Conservation (phyloP, 352 stramenopile genomes). For the Globisporangium barbulae region DNA sequence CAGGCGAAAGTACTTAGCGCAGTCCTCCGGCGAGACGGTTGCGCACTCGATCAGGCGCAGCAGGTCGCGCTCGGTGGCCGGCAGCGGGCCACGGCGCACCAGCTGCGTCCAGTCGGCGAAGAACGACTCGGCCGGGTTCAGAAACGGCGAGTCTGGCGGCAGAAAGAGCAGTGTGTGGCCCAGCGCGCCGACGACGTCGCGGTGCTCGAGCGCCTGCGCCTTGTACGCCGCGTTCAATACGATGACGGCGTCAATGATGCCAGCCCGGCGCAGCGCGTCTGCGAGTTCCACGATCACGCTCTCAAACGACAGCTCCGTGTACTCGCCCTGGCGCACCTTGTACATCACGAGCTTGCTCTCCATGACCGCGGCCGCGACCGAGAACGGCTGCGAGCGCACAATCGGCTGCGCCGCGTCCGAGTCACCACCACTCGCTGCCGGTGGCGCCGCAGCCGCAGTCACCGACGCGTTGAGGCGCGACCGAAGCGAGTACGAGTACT, state of each 20-base stretch:
- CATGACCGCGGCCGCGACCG: not conserved
- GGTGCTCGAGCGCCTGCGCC: constrained; percentile 2
- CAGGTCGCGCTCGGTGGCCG: not conserved
- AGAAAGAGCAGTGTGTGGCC: constrained; percentile 1
- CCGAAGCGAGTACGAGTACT: constrained; percentile 1
- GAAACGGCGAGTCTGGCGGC: constrained; percentile 2
- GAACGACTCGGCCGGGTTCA: constrained; percentile 2
- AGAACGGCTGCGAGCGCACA: not conserved
- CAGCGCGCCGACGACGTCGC: not conserved
- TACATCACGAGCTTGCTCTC: not conserved
- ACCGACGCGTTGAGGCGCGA: not conserved
- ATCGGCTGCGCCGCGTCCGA: not conserved
- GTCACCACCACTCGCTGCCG: not conserved
- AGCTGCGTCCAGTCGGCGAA: not conserved
- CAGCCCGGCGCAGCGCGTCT: not conserved
- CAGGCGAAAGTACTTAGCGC: not conserved
- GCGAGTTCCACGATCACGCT: not conserved
- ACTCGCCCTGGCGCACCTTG: constrained; percentile 1
- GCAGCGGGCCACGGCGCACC: not conserved
- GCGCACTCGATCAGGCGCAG: not conserved
- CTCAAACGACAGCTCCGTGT: not conserved
- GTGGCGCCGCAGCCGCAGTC: not conserved
- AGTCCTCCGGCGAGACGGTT: not conserved
- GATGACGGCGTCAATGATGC: not conserved
- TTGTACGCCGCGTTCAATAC: not conserved